phyloP scores from a whole-genome alignment of 23 red algal genomes.

The Gracilaria vermiculophylla region DNA sequence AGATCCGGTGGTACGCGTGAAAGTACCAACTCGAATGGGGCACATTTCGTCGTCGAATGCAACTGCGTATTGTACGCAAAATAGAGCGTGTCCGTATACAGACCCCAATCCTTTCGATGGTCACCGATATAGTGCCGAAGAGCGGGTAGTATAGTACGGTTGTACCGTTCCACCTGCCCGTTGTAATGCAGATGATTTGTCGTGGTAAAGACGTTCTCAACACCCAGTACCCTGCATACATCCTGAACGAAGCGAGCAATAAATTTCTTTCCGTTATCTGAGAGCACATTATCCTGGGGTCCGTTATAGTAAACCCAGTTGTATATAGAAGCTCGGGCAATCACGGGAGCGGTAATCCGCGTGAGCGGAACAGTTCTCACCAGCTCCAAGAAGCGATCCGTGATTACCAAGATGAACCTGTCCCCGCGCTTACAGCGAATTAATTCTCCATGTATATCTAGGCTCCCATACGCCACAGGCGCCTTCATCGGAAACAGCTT shows the following conservation, averaged over 20 bases:
- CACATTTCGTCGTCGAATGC: neutral
- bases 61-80: neutral
- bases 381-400: conserved; percentile 23
- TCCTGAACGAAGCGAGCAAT: conserved; percentile 12
- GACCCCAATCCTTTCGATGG: neutral
- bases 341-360: neutral
- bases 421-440: neutral
- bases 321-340: neutral
- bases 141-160: neutral
- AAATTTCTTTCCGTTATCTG: conserved; percentile 33
- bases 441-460: conserved; percentile 12
- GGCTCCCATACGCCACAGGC: neutral
- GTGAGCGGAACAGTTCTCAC: conserved; percentile 4
- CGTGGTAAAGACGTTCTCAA: conserved; percentile 31
- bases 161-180: conserved; percentile 43
- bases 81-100: neutral
- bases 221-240: conserved; percentile 15
- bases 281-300: neutral
- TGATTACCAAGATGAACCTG: conserved; percentile 29
- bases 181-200: conserved; percentile 24
- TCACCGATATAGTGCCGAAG: neutral
- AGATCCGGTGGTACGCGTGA: neutral
- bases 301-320: conserved; percentile 14
- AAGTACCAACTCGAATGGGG: neutral
- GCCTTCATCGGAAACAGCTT: conserved; percentile 17